Conservation (phyloP, 2,329 filamentous ascomycete species). For the Akanthomyces dipterigenus region DNA sequence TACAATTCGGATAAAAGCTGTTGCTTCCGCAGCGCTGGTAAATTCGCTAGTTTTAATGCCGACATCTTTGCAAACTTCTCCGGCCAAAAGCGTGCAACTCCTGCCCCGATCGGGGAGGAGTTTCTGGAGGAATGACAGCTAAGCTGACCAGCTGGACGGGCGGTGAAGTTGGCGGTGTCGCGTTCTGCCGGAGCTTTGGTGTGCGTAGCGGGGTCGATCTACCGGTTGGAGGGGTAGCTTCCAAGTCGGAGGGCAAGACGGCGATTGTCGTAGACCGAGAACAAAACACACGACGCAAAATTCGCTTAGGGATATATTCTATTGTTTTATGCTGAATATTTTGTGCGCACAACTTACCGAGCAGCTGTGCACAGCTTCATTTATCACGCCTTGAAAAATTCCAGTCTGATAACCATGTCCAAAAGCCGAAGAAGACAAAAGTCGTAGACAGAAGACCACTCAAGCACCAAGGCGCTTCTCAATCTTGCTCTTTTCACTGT, state of each 20-base stretch:
- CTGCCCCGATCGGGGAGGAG: background rate
- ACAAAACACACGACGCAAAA: background rate
- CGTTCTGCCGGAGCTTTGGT: conserved; percentile 1
- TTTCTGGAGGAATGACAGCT: background rate
- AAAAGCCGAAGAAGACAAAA: background rate
- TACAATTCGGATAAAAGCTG: conserved; percentile 80
- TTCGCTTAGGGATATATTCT: background rate
- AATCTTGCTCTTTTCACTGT: conserved; percentile 64
- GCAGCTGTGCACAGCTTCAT: background rate
- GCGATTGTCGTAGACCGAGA: conserved; percentile 9
- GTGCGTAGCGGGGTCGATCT: conserved; percentile 6
- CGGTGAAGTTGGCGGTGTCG: background rate
- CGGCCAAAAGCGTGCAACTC: background rate
- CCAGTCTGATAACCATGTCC: background rate
- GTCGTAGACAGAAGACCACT: background rate
- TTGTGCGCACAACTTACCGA: background rate
- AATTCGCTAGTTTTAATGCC: conserved; percentile 34
- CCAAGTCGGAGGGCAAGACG: background rate
- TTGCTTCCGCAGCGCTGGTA: conserved; percentile 61
- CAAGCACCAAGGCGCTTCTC: conserved; percentile 57
- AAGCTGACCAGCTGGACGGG: background rate
- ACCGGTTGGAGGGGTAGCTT: conserved; percentile 4
- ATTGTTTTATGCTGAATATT: background rate
- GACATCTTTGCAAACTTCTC: conserved; percentile 31
- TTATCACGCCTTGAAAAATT: background rate